These are phyloP conservation scores for Russula brevipes DNA, from an alignment of 768 basidiomycete genomes.

Conservation along the genomic window DNA sequence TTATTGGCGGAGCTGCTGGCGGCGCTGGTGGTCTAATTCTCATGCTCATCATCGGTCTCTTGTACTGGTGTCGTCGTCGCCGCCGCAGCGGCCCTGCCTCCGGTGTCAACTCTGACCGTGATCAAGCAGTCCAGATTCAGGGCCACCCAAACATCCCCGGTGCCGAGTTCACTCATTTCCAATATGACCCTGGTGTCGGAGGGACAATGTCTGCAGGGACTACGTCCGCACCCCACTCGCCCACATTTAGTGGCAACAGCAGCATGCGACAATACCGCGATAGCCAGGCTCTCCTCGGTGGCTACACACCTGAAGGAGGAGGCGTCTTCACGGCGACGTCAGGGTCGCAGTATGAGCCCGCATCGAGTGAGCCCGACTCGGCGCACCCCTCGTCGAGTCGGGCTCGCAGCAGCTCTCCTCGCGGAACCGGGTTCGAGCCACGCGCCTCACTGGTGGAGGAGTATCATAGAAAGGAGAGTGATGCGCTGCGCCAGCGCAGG, in stretches of 20 bases:
- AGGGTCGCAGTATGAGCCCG: conserved; percentile 22
- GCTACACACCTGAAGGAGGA: conserved; percentile 24
- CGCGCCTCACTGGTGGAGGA: conserved; percentile 12
- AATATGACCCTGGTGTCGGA: conserved; percentile 26
- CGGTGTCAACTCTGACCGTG: conserved; percentile 48
- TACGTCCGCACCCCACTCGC: conserved; percentile 20
- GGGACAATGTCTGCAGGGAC: conserved; percentile 1
- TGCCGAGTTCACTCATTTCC: conserved; percentile 23
- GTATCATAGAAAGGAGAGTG: conserved; percentile 30
- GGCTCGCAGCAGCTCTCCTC: not conserved
- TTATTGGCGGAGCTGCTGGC: conserved; percentile 32
- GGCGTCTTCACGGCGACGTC: conserved; percentile 24
- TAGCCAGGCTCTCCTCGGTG: conserved; percentile 26
- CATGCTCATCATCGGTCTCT: conserved; percentile 28
- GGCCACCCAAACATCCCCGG: conserved; percentile 24
- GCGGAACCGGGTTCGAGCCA: not conserved
- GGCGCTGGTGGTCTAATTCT: conserved; percentile 27
- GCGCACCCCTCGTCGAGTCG: not conserved
- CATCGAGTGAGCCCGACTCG: conserved; percentile 4
- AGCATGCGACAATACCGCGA: conserved; percentile 31
- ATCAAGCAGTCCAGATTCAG: conserved; percentile 34
- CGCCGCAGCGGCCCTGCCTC: conserved; percentile 36
- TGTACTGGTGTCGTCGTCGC: conserved; percentile 31
- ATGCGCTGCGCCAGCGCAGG: conserved; percentile 27
- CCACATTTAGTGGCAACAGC: conserved; percentile 1